Base-by-base conservation (phyloP, 2,329 filamentous ascomycete genomes). In the Trichothecium roseum region DNA sequence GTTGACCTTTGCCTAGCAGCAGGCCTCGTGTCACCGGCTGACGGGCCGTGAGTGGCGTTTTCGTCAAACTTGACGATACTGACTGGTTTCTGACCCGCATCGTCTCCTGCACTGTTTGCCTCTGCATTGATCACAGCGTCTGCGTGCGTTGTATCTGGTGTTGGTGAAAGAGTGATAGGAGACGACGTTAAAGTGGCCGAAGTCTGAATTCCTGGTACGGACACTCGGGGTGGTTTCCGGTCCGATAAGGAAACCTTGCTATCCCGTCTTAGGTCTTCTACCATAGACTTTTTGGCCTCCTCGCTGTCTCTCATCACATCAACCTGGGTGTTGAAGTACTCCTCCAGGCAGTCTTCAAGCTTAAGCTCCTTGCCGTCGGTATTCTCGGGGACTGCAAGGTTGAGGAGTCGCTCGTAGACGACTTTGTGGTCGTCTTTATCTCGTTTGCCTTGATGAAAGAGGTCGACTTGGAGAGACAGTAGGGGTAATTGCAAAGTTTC, bases 291-390 rank as follows among this genome's bases (percentile, higher is more conserved):
- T 46, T 72, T 71, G 43, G 78, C 69, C 36, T 73, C 71, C 22
- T 67, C 57, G 36, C 68, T 72, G 38, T 89, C 82, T 35, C 89
- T 73, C 45, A 82, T 79, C 3, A 98, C 87, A 49, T 95, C 87
- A 36, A 98, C 86, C 37, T 78, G 74, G 38, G 88, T 88, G 57
- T 96, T 95, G 68, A 96, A 96, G 51, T 95, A 96, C 36, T 82
- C 79, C 54, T 95, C 88, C 14, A 98, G 62, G 47, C 89, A 96
- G 45, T 93, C 84, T 57, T 96, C 91, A 15, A 98, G 63, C 18
- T 81, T 87, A 41, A 95, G 71, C 3, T 72, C 68, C 39, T 76
- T 77, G 17, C 78, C 79, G 31, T 83, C 75, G 5, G 78, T 70
- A 34, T 84, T 79, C 1, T 79, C 69, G 0, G 86, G 84, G n/a